Evolutionary conservation across 257 asterid genomes (phyloP), one percentile per base, ranked within the genome.

Genomic region (Petunia secreta): DNA sequence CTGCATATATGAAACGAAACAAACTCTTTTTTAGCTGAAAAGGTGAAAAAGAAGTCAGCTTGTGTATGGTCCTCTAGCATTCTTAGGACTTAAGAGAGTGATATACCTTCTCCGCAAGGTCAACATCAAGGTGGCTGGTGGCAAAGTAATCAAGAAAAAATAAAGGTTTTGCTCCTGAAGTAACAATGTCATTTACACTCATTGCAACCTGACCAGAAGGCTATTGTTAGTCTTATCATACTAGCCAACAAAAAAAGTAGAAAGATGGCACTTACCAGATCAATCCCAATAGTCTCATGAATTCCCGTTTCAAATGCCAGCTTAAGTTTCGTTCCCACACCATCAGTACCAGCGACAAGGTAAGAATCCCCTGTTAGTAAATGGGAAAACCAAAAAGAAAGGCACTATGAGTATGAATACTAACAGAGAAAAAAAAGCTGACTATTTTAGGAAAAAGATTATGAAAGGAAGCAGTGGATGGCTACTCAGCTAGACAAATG

Each of bases 71-170:
- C 25, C 46, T 34, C 9, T 50, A 37, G 34, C 0, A 48, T 25
- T 1, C 11, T n/a, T 43, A 34, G 55, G 41, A 46, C 46, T 5
- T 10, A 1, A 46, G 14, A 25, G 40, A 34, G 16, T 13, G 8
- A 60, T 40, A 9, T 85, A 92, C 99, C 92, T 92, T 95, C 87
- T 95, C 99, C 9, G 99, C 99, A 83, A 95, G 97, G 84, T 95
- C 97, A 68, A 93, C 98, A 75, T 95, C 98, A 43, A 95, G 94
- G 62, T 13, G 94, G 84, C 97, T 90, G 5, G 99, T 95, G 53
- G 99, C 99, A 5, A 87, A 95, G 89, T 93, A 95, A 88, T 95
- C 99, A 66, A 95, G 99, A 86, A 95, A 93, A 88, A 95, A 95
- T 83, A 92, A 87, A 64, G 99, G 99, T 89, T 92, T 95, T 46